Conservation (phyloP, 495 filamentous ascomycete species). For the Ramalina intermedia region DNA sequence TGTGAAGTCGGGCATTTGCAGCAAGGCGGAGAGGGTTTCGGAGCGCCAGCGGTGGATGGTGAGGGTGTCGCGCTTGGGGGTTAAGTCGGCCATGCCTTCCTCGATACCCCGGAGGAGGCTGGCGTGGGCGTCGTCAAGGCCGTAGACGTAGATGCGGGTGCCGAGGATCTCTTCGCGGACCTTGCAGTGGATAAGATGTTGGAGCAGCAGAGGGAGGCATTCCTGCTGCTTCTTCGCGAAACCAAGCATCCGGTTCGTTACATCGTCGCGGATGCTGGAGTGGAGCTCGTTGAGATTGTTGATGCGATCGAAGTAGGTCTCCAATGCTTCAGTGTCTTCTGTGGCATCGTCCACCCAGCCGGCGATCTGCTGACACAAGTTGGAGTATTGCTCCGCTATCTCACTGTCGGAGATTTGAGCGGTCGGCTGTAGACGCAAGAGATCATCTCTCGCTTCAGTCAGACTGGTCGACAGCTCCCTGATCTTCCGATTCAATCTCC, state of each 20-base stretch:
- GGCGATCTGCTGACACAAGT: constrained; percentile 9
- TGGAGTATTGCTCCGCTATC: constrained; percentile 9
- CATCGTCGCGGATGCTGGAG: constrained; percentile 1
- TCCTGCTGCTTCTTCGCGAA: constrained; percentile 7
- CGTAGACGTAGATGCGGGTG: constrained; percentile 11
- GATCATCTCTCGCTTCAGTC: constrained; percentile 13
- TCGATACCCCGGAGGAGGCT: constrained; percentile 9
- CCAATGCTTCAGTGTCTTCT: constrained; percentile 8
- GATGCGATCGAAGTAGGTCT: constrained; percentile 6
- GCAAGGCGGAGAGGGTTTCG: constrained; percentile 11
- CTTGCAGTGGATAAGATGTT: constrained; percentile 10
- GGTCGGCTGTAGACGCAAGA: constrained; percentile 11
- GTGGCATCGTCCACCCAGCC: constrained; percentile 14
- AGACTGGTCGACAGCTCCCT: constrained; percentile 7
- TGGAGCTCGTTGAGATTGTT: constrained; percentile 5
- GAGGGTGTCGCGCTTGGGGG: constrained; percentile 11
- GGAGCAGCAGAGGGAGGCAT: constrained; percentile 10
- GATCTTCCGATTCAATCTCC: constrained; percentile 10
- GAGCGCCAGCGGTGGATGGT: constrained; percentile 12
- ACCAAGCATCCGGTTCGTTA: constrained; percentile 1
- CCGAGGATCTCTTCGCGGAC: constrained; percentile 6
- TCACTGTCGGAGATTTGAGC: constrained; percentile 13
- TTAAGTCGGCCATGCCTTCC: constrained; percentile 9
- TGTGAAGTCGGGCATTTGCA: constrained; percentile 7
- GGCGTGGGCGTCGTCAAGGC: constrained; percentile 7